These are phyloP conservation scores for Pseudogymnoascus sp. DNA, from an alignment of 2,329 filamentous ascomycete genomes.

Conservation along the genomic window DNA sequence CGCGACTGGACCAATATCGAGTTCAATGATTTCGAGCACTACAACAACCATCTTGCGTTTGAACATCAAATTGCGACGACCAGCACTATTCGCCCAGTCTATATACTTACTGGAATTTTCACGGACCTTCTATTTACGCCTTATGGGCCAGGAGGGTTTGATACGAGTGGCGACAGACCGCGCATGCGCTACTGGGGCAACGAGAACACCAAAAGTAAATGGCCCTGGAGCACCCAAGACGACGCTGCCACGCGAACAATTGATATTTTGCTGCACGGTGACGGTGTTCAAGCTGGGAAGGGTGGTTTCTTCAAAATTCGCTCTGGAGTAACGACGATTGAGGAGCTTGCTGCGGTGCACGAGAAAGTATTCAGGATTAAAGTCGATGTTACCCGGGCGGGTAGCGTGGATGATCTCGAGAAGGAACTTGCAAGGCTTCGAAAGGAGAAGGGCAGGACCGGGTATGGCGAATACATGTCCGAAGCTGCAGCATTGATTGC, in stretches of 20 bases:
- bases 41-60: conserved; percentile 29
- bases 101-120: conserved; percentile 26
- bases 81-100: conserved; percentile 24
- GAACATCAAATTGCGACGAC: conserved; percentile 24
- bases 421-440: background rate
- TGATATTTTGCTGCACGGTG: background rate
- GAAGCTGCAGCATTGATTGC: conserved; percentile 1
- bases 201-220: background rate
- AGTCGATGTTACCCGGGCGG: background rate
- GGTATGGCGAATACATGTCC: background rate
- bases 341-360: background rate
- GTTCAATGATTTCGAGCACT: conserved; percentile 26
- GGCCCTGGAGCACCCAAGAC: background rate
- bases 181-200: background rate
- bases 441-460: background rate
- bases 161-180: background rate
- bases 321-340: background rate
- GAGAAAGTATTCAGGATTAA: background rate
- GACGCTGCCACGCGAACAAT: background rate
- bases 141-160: background rate
- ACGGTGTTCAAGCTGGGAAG: background rate
- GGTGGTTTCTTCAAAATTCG: background rate
- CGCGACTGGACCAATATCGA: conserved; percentile 26
- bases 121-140: conserved; percentile 16
- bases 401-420: conserved; percentile 1